Percentiles rank a stretch among this genome's conserved stretches.
phyloP scores from a whole-genome alignment of 164 flowering plant species.

The Stephania yunnanensis region DNA sequence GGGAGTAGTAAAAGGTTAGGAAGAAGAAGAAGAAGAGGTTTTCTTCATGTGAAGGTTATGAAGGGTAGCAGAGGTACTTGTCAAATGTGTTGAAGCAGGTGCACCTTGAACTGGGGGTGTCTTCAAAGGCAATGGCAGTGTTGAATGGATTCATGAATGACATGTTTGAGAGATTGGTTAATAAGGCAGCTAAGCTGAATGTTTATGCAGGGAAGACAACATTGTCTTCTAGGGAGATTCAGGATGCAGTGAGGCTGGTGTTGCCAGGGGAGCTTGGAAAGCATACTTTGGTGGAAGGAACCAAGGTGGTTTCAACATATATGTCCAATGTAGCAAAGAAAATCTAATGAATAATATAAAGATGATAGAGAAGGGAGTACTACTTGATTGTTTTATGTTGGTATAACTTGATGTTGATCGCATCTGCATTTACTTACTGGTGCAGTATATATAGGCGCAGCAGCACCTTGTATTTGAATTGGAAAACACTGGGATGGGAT shows the following conservation, averaged over 20 bases:
- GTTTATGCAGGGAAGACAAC: slow-evolving; percentile 36
- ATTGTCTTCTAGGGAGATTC: slow-evolving; percentile 69
- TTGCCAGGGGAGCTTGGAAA: slow-evolving; percentile 78
- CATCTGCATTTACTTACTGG: no score
- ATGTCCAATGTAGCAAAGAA: slow-evolving; percentile 1
- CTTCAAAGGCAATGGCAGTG: slow-evolving; percentile 57
- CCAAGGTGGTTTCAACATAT: slow-evolving; percentile 58
- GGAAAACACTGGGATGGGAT: no score
- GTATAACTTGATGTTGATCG: no score
- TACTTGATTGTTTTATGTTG: no score
- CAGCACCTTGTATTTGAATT: no score
- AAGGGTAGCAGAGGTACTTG: slow-evolving; percentile 55
- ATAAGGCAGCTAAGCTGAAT: slow-evolving; percentile 47
- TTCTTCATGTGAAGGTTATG: slow-evolving; percentile 9
- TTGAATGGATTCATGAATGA: slow-evolving; percentile 62
- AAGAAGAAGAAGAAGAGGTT: slow-evolving; percentile 13
- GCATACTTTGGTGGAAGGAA: slow-evolving; percentile 79
- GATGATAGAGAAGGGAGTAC: no score
- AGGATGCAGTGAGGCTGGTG: slow-evolving; percentile 66
- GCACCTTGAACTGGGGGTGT: slow-evolving; percentile 61
- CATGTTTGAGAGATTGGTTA: slow-evolving; percentile 76
- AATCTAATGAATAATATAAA: no score
- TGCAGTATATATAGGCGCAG: no score
- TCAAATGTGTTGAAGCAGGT: slow-evolving; percentile 71
- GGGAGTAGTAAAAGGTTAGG: not conserved